Conservation (phyloP, 2,329 filamentous ascomycete species). For the Cladosporium sp. region DNA sequence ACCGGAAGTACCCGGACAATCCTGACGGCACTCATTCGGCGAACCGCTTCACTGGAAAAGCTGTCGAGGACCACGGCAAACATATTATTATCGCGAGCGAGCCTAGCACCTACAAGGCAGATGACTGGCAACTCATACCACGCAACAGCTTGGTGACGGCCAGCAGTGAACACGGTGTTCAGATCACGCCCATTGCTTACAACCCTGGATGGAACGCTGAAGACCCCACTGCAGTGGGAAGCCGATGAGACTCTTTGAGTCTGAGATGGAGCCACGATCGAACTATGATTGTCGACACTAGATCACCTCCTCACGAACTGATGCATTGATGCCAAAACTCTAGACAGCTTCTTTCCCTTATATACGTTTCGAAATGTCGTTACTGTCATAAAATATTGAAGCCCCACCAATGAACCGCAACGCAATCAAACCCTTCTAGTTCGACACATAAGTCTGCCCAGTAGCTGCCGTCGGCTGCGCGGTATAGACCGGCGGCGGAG, state of each 20-base stretch:
- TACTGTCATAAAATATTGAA: background rate
- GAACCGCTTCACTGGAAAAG: constrained; percentile 37
- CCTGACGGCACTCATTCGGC: constrained; percentile 46
- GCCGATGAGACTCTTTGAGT: background rate
- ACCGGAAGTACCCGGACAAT: constrained; percentile 55
- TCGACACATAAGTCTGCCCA: background rate
- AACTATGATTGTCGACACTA: background rate
- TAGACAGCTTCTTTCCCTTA: background rate
- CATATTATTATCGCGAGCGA: constrained; percentile 59
- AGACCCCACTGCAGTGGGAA: constrained; percentile 33
- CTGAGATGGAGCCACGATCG: background rate
- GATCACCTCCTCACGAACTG: background rate
- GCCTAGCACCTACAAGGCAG: constrained; percentile 55
- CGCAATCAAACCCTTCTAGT: background rate
- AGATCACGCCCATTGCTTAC: constrained; percentile 44
- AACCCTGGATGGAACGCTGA: constrained; percentile 43
- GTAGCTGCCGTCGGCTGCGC: background rate
- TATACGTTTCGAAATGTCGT: background rate
- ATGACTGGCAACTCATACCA: constrained; percentile 55
- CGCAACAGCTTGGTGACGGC: constrained; percentile 51
- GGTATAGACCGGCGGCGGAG: background rate
- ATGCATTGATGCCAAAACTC: background rate
- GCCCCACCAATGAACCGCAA: background rate
- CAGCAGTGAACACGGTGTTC: constrained; percentile 41
- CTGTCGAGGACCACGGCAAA: constrained; percentile 46